These are phyloP conservation scores for Mucor circinelloides DNA, from an alignment of 371 early-diverging fungal species.

Conservation along the genomic window DNA sequence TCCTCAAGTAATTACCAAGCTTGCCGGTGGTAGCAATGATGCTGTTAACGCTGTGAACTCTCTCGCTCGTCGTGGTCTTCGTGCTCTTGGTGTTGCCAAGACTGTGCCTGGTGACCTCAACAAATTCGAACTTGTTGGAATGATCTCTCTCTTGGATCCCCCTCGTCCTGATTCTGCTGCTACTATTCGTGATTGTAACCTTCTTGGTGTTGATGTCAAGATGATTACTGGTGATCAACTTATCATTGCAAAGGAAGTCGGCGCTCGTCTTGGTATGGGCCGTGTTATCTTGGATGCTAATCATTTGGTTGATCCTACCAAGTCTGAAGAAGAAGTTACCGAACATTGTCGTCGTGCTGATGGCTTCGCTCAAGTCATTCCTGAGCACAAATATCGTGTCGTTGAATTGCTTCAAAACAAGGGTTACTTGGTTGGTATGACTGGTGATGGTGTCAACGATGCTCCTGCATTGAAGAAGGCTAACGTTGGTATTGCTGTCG, in stretches of 20 bases:
- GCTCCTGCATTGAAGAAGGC: constrained; percentile 91
- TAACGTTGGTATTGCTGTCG: constrained; percentile 87
- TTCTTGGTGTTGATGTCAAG: constrained; percentile 71
- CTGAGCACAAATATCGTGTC: constrained; percentile 78
- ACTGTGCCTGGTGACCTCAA: constrained; percentile 72
- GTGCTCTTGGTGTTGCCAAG: constrained; percentile 82
- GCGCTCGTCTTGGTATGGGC: constrained; percentile 72
- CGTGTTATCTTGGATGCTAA: constrained; percentile 73
- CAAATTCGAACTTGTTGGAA: constrained; percentile 67
- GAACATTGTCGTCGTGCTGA: constrained; percentile 73
- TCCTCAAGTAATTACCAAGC: constrained; percentile 81
- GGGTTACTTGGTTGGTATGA: constrained; percentile 79
- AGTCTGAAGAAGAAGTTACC: constrained; percentile 53
- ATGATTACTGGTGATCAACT: constrained; percentile 85
- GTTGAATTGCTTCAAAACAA: constrained; percentile 75
- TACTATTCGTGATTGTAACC: constrained; percentile 70
- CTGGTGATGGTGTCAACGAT: constrained; percentile 89
- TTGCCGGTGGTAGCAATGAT: constrained; percentile 78
- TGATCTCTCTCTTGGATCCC: constrained; percentile 89
- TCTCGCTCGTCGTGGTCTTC: constrained; percentile 82
- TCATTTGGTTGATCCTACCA: constrained; percentile 70
- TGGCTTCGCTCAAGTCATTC: constrained; percentile 79
- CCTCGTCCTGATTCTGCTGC: constrained; percentile 71
- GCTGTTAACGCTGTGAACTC: constrained; percentile 82
- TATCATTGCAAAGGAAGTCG: constrained; percentile 81